Conservation (phyloP, 2,329 filamentous ascomycete species). For the Venturia pyrina region DNA sequence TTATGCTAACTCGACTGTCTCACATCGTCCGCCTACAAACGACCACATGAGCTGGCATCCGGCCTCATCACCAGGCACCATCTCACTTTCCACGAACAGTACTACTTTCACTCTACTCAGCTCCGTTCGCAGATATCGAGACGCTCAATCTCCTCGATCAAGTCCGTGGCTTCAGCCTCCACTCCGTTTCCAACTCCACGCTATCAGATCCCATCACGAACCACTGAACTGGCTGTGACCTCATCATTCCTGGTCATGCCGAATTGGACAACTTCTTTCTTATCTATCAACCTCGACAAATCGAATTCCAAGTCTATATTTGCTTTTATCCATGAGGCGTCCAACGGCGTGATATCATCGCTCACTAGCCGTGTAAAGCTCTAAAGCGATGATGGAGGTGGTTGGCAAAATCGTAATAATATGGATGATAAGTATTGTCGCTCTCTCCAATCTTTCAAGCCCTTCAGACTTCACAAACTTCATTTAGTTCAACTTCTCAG, state of each 20-base stretch:
- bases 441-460: background rate
- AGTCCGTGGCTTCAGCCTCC: no score
- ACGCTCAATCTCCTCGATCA: no score
- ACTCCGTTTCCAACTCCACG: no score
- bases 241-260: background rate
- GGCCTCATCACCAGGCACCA: background rate
- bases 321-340: background rate
- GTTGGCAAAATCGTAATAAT: background rate
- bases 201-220: background rate
- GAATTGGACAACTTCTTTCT: background rate
- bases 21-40: background rate
- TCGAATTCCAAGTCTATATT: background rate
- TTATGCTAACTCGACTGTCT: background rate
- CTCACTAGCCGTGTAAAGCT: background rate
- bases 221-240: background rate
- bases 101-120: background rate
- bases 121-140: no score
- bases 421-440: background rate
- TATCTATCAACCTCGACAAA: background rate
- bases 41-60: background rate
- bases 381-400: background rate
- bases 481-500: no score
- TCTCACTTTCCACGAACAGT: background rate
- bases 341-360: conserved; percentile 4
- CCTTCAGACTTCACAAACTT: background rate